These are phyloP conservation scores for Curvularia eragrostidis DNA, from an alignment of 2,329 filamentous ascomycete species.

Conservation along the genomic window DNA sequence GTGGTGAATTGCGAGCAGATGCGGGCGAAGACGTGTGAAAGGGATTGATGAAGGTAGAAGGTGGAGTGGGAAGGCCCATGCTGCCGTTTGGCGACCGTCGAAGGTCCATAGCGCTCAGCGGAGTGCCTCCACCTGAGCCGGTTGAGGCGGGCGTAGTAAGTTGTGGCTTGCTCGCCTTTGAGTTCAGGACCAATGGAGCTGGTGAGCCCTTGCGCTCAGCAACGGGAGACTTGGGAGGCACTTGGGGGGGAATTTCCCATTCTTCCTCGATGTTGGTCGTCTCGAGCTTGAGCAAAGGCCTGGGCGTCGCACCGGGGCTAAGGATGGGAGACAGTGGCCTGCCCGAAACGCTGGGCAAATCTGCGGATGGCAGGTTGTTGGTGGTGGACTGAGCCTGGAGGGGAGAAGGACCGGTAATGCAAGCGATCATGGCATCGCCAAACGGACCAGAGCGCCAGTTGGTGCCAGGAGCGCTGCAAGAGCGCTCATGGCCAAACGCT, in stretches of 20 bases:
- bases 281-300: constrained; percentile 44
- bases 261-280: constrained; percentile 32
- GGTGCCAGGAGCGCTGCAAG: constrained; percentile 49
- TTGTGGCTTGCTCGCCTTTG: constrained; percentile 43
- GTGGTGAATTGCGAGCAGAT: constrained; percentile 41
- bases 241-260: constrained; percentile 40
- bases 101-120: constrained; percentile 37
- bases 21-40: constrained; percentile 42
- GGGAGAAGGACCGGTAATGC: constrained; percentile 47
- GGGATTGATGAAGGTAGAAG: constrained; percentile 42
- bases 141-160: constrained; percentile 40
- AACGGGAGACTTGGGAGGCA: constrained; percentile 49
- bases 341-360: constrained; percentile 22
- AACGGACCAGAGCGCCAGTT: constrained; percentile 50
- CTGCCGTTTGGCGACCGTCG: constrained; percentile 44
- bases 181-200: constrained; percentile 39
- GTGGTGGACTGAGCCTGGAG: constrained; percentile 27
- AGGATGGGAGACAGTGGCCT: constrained; percentile 40
- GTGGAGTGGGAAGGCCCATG: constrained; percentile 37
- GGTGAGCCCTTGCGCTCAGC: constrained; percentile 46
- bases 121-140: constrained; percentile 34
- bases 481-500: constrained; percentile 48
- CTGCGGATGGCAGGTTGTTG: constrained; percentile 19
- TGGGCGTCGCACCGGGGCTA: constrained; percentile 41
- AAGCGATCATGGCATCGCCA: constrained; percentile 50